These are phyloP conservation scores for Persicaria maculosa DNA, from an alignment of 148 eudicot species.

Conservation along the genomic window DNA sequence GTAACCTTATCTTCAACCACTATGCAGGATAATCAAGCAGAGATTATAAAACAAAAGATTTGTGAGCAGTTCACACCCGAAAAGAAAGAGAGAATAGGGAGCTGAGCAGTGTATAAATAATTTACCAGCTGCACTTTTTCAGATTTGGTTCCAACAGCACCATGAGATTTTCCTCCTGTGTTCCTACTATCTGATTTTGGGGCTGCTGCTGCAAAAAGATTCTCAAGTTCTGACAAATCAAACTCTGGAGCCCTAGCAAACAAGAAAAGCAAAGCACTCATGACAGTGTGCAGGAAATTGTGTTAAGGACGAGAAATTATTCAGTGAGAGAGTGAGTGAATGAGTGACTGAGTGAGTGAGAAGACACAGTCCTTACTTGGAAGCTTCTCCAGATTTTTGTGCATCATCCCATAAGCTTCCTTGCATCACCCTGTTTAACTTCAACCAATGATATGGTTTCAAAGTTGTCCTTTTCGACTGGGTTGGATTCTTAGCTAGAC, in stretches of 20 bases:
- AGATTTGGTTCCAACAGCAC: constrained; percentile 47
- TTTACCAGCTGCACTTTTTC: constrained; percentile 87
- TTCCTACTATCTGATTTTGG: constrained; percentile 46
- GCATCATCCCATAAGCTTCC: constrained; percentile 97
- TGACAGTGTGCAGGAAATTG: background rate
- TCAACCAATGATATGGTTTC: constrained; percentile 90
- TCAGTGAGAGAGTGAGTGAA: background rate
- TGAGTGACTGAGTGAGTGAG: background rate
- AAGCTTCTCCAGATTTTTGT: constrained; percentile 70
- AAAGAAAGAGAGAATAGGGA: background rate
- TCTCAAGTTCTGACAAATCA: constrained; percentile 84
- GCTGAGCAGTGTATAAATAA: background rate
- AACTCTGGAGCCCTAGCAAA: constrained; percentile 67
- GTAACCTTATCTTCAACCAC: background rate
- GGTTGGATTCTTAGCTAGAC: constrained; percentile 31
- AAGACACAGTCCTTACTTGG: constrained; percentile 38
- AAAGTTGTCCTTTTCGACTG: constrained; percentile 45
- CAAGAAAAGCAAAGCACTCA: constrained; percentile 7
- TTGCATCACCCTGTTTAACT: constrained; percentile 66
- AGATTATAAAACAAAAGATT: background rate
- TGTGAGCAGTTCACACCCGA: background rate
- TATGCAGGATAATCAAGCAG: background rate
- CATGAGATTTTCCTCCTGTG: constrained; percentile 39
- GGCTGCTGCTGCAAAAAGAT: constrained; percentile 63
- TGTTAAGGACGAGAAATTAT: background rate